A percentile compares a stretch with the other conserved stretches of the same genome.
Evolutionary conservation across 2,329 filamentous ascomycete genomes (phyloP).

Genomic region (Teratosphaeria destructans): DNA sequence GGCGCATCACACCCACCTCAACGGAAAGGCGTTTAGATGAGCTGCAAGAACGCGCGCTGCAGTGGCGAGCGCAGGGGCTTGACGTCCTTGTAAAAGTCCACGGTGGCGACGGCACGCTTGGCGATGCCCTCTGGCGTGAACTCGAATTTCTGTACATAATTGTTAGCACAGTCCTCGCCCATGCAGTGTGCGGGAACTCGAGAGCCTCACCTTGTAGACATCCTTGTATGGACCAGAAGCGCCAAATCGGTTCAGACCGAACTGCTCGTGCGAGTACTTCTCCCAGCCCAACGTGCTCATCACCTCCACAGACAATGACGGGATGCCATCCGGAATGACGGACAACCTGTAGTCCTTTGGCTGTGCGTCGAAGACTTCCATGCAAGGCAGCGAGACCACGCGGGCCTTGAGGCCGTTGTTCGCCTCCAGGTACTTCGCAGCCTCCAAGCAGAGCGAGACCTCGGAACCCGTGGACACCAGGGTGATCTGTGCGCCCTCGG

Average conservation of each 20-base stretch:
- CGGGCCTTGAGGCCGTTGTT: constrained; percentile 80
- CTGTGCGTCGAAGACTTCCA: constrained; percentile 93
- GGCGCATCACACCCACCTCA: background rate
- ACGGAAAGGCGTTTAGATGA: constrained; percentile 54
- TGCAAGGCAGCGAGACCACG: constrained; percentile 91
- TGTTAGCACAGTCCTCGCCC: constrained; percentile 28
- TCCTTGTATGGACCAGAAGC: constrained; percentile 95
- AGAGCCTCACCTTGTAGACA: constrained; percentile 64
- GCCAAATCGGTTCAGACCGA: constrained; percentile 97
- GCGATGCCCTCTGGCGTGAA: constrained; percentile 94
- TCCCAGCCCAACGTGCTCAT: constrained; percentile 98
- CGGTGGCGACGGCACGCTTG: constrained; percentile 84
- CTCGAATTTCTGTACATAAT: constrained; percentile 72
- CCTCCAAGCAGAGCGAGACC: constrained; percentile 85
- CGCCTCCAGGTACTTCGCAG: constrained; percentile 81
- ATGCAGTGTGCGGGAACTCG: background rate
- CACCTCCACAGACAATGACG: constrained; percentile 85
- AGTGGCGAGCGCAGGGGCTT: constrained; percentile 81
- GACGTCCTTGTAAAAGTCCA: constrained; percentile 96
- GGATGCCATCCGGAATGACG: constrained; percentile 88
- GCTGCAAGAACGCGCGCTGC: constrained; percentile 95
- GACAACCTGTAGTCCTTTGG: constrained; percentile 88
- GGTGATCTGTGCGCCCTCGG: constrained; percentile 73
- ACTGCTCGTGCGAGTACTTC: constrained; percentile 98
- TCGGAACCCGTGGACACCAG: constrained; percentile 94